These are phyloP conservation scores for Rhizopogon roseolus DNA, from an alignment of 768 basidiomycete species.

Conservation along the genomic window DNA sequence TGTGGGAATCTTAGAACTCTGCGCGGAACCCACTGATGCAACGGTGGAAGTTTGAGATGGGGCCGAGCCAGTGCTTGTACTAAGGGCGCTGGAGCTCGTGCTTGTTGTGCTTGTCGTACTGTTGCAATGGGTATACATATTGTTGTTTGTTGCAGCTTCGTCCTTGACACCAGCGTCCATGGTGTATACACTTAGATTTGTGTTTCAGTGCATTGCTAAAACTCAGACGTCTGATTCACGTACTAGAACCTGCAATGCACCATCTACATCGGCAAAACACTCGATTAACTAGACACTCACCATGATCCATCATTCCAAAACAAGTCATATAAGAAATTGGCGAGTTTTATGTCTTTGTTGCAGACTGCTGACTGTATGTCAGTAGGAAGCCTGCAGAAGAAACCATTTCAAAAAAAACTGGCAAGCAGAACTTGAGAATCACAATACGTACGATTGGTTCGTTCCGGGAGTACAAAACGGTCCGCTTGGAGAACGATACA, in stretches of 20 bases:
- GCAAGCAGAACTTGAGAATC: neutral
- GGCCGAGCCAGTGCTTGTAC: neutral
- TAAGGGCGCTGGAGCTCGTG: neutral
- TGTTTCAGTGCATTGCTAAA: neutral
- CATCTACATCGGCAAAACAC: neutral
- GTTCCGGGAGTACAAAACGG: conserved; percentile 12
- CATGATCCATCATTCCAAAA: conserved; percentile 17
- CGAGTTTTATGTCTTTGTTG: conserved; percentile 15
- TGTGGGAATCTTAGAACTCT: neutral
- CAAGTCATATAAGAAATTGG: conserved; percentile 13
- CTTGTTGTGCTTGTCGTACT: conserved; percentile 1
- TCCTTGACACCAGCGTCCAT: conserved; percentile 11
- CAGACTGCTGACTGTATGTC: conserved; percentile 17
- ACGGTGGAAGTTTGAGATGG: neutral
- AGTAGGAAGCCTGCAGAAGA: conserved; percentile 14
- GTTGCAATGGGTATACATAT: conserved; percentile 26
- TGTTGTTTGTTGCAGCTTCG: conserved; percentile 16
- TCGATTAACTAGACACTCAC: conserved; percentile 4
- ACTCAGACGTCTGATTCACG: neutral
- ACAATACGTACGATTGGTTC: conserved; percentile 14
- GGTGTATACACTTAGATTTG: conserved; percentile 13
- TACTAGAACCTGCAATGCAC: conserved; percentile 10
- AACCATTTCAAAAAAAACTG: neutral
- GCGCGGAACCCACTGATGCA: neutral
- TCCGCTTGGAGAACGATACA: conserved; percentile 8